Evolutionary conservation across 83 land plant species (phyloP).

Genomic region (Thuja plicata): DNA sequence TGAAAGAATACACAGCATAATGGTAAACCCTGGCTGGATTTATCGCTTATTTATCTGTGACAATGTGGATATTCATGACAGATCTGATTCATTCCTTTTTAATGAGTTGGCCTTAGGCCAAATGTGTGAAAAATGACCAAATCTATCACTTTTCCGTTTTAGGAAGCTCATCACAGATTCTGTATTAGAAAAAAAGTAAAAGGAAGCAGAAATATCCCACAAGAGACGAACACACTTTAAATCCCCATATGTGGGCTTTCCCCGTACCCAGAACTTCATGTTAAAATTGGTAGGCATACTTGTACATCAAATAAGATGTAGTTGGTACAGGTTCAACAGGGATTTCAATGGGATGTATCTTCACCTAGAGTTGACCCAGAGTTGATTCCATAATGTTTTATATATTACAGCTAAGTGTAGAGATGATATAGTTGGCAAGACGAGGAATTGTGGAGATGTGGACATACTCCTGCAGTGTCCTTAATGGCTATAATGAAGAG

Average conservation of each 20-base stretch:
- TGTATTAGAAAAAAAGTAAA: background rate
- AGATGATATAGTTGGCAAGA: background rate
- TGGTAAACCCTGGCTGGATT: background rate
- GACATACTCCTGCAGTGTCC: background rate
- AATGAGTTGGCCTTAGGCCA: background rate
- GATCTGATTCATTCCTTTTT: background rate
- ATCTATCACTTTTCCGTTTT: background rate
- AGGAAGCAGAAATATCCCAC: background rate
- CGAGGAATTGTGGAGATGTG: background rate
- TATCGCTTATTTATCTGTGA: background rate
- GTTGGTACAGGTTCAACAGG: background rate
- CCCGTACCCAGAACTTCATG: background rate
- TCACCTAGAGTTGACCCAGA: background rate
- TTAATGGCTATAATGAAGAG: background rate
- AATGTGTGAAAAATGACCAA: background rate
- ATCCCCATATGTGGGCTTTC: background rate
- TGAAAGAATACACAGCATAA: background rate
- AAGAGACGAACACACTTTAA: background rate
- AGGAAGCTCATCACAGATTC: too few species aligned
- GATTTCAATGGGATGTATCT: background rate
- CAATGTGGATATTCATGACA: too few species aligned
- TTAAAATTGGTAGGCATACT: background rate
- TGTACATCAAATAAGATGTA: background rate
- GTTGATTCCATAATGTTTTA: background rate
- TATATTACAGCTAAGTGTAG: background rate